Evolutionary conservation across 495 filamentous ascomycete genomes (phyloP).

Genomic region (Corynascus novoguineensis): DNA sequence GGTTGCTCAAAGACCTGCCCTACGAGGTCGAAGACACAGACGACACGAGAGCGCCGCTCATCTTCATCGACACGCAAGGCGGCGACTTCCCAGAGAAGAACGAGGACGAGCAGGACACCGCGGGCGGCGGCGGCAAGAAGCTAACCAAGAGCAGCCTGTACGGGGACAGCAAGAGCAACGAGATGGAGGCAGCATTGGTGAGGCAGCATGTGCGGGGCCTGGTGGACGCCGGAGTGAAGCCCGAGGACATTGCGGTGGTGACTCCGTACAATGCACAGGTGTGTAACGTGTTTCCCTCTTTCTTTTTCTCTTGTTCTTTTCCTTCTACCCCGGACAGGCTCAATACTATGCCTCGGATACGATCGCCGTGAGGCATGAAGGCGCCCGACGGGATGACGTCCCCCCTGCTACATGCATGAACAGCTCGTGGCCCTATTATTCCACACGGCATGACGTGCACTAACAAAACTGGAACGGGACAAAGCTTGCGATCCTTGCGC

Average conservation of each 20-base stretch:
- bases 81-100: slow-evolving; percentile 65
- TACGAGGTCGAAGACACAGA: slow-evolving; percentile 77
- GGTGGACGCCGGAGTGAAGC: slow-evolving; percentile 68
- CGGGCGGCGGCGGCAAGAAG: slow-evolving; percentile 18
- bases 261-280: slow-evolving; percentile 96
- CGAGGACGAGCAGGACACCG: slow-evolving; percentile 25
- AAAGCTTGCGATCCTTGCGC: slow-evolving; percentile 68
- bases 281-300: slow-evolving; percentile 13
- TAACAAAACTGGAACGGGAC: slow-evolving; percentile 6
- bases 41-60: slow-evolving; percentile 78
- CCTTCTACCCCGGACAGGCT: neutral
- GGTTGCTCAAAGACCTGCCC: slow-evolving; percentile 71
- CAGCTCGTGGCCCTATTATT: neutral
- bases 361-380: neutral
- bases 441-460: neutral
- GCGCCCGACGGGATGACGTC: neutral
- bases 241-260: slow-evolving; percentile 85
- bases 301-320: neutral
- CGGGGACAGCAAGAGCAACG: slow-evolving; percentile 90
- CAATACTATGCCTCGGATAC: too few relatives aligned
- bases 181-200: slow-evolving; percentile 80
- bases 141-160: slow-evolving; percentile 43
- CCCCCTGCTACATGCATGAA: neutral
- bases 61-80: slow-evolving; percentile 96
- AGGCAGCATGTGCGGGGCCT: slow-evolving; percentile 66